Base-by-base conservation (phyloP, 306 rosid species). In the Cucurbita maxima region DNA sequence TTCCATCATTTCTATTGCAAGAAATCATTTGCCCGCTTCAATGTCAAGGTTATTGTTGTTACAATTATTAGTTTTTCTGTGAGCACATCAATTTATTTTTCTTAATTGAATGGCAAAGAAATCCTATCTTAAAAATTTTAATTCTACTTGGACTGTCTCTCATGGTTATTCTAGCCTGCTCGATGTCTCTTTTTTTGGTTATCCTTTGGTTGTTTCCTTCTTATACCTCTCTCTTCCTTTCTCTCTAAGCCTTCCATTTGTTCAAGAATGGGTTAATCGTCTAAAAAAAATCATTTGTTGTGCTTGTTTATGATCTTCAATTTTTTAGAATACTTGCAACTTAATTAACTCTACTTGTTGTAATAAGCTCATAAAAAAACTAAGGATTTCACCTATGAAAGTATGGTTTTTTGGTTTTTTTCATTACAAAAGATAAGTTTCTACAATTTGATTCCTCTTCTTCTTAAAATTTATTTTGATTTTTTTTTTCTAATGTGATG, bases 1-100 rank as follows among this genome's bases (percentile, higher is more conserved):
- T 94, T 94, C 79, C 99, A 89, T 76, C 97, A 92, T 20, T 94
- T 94, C 86, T 91, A 87, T 76, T 91, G 99, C 81, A 94, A 94
- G 87, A 91, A 94, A 82, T 94, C 97, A 10, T 86, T 94, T 85
- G 96, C 96, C 1, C 92, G 96, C 76, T 91, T 94, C 84, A 79
- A 94, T 82, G 97, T 76, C 77, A 94, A 94, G 99, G 99, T 90
- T 62, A 48, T 57, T 73, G 13, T 37, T 52, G 5, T 71, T 40
- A 11, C 40, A 52, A n/a, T 40, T 56, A 10, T 41, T 43, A 3
- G 7, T 74, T 18, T 16, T n/a, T 56, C 12, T 15, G 36, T 22
- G 40, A 68, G 53, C 48, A 7, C 20, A 60, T 36, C 36, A 3
- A 7, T 15, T 11, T 10, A 13, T 18, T 40, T 22, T 52, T 48